Conservation (phyloP, 2,329 filamentous ascomycete species). For the Arthrobotrys conoides region DNA sequence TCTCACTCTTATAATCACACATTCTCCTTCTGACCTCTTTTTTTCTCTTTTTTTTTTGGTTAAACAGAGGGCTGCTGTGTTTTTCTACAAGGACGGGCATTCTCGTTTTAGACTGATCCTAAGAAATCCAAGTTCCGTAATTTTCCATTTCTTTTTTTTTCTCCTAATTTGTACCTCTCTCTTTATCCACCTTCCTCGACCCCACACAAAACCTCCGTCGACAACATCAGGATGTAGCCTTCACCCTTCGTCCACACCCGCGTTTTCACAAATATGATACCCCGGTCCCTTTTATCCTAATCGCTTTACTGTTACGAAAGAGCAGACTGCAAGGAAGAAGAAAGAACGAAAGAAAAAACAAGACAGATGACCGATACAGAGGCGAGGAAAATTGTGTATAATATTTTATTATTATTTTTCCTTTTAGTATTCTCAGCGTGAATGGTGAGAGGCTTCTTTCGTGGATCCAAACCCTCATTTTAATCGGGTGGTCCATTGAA, state of each 20-base stretch:
- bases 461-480: constrained; percentile 13
- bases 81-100: constrained; percentile 50
- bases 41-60: constrained; percentile 46
- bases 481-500: constrained; percentile 6
- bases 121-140: constrained; percentile 59
- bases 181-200: background rate
- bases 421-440: background rate
- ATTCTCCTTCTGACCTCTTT: background rate
- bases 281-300: constrained; percentile 8
- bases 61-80: constrained; percentile 22
- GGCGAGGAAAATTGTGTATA: constrained; percentile 17
- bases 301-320: background rate
- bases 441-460: background rate
- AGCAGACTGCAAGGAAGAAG: background rate
- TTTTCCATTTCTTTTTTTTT: constrained; percentile 34
- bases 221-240: constrained; percentile 48
- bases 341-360: background rate
- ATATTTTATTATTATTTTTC: constrained; percentile 8
- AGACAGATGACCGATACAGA: background rate
- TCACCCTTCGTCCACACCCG: constrained; percentile 42
- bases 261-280: constrained; percentile 36
- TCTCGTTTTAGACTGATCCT: constrained; percentile 56
- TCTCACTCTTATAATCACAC: constrained; percentile 12
- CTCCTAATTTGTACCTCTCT: constrained; percentile 21
- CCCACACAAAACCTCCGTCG: background rate